Evolutionary conservation across 805 yeast genomes (phyloP).

Genomic region (Candida ovalis): DNA sequence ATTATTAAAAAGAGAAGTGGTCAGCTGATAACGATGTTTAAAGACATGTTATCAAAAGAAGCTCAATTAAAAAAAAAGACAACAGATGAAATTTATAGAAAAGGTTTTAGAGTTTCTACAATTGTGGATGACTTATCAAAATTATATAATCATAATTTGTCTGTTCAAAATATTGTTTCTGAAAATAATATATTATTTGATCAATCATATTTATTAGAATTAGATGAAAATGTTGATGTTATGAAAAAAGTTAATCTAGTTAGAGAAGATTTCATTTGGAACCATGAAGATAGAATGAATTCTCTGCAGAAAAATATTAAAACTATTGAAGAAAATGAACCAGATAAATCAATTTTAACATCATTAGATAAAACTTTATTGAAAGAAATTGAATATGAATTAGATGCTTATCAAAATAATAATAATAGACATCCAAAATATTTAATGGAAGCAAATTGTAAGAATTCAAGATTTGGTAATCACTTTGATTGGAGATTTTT

Average conservation of each 20-base stretch:
- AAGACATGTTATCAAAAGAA: slow-evolving; percentile 16
- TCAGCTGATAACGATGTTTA: slow-evolving; percentile 11
- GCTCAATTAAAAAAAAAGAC: slow-evolving; percentile 6
- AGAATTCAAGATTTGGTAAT: slow-evolving; percentile 20
- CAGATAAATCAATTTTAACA: slow-evolving; percentile 3
- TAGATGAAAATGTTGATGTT: slow-evolving; percentile 10
- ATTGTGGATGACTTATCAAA: slow-evolving; percentile 4
- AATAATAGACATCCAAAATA: slow-evolving; percentile 24
- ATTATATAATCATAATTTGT: slow-evolving; percentile 9
- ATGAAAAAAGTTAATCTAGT: slow-evolving; percentile 13
- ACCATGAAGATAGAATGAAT: slow-evolving; percentile 17
- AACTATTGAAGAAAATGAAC: not conserved
- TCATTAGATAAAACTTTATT: slow-evolving; percentile 20
- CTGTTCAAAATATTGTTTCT: slow-evolving; percentile 8
- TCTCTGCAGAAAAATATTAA: slow-evolving; percentile 10
- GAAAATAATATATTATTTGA: slow-evolving; percentile 20
- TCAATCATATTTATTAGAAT: slow-evolving; percentile 13
- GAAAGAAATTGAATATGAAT: slow-evolving; percentile 14
- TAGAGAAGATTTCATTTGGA: slow-evolving; percentile 25
- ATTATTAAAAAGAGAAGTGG: slow-evolving; percentile 6
- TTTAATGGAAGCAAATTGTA: slow-evolving; percentile 35
- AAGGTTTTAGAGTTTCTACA: slow-evolving; percentile 19
- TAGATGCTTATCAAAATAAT: slow-evolving; percentile 11
- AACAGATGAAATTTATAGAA: slow-evolving; percentile 10
- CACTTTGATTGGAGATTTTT: slow-evolving; percentile 57